Evolutionary conservation across 2,329 filamentous ascomycete species (phyloP), one percentile per base, ranked within the genome.

Genomic region (Aspergillus neotritici): DNA sequence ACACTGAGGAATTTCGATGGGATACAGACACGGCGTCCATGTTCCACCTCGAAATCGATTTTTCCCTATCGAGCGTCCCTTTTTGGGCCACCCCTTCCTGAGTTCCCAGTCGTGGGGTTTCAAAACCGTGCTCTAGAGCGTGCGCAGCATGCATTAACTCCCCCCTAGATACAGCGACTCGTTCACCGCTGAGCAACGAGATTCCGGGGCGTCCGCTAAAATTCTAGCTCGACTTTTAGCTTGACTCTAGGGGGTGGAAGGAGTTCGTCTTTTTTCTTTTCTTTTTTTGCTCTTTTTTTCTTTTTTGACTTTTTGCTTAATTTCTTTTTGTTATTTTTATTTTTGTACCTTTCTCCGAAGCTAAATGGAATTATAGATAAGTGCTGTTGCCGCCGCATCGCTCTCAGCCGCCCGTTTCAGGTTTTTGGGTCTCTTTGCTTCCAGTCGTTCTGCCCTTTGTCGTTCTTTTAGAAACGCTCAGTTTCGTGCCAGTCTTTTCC

Each of bases 401-500:
- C 32, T 40, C 42, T 46, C 46, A 35, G 38, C 40, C 43, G 43
- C 46, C 40, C 47, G 52, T 55, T 57, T 55, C 58, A 54, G 55
- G 51, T 53, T 44, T 52, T 51, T 25, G 21, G 47, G 40, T 49
- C 43, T 37, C 47, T 56, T 50, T 42, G 37, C 49, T 48, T 56
- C 52, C 55, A 54, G 54, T 60, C 55, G 48, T 56, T 55, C 44
- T 53, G 52, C 48, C 41, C 50, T 55, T 53, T 53, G 50, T 59
- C 58, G 47, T 55, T 63, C 60, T 56, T 62, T 61, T 62, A 52
- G 60, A 60, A 57, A 57, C 53, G 31, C 50, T 45, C 36, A 35
- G 54, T 52, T 56, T 53, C 53, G 55, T 43, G 43, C 48, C 48
- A 49, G 40, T 47, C 52, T 50, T 52, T 49, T 53, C 50, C 55